These are phyloP conservation scores for Middelhovenomyces tepae DNA, from an alignment of 805 yeast species.

Conservation along the genomic window DNA sequence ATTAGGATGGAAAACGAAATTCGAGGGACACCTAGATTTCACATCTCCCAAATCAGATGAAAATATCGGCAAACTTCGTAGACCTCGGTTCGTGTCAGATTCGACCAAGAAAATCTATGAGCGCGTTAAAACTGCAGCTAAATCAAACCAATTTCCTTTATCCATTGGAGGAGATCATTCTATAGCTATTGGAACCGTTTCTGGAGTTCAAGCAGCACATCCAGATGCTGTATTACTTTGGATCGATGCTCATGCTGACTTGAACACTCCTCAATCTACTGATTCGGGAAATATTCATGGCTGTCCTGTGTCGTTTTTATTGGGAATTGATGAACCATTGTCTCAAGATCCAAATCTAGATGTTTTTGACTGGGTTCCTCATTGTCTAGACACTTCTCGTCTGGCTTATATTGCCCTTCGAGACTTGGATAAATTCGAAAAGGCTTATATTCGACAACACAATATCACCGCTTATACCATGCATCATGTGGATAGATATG, in stretches of 20 bases:
- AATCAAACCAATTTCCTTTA: conserved; percentile 50
- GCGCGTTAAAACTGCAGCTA: conserved; percentile 45
- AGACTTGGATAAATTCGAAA: conserved; percentile 86
- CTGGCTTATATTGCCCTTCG: conserved; percentile 91
- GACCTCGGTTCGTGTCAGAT: conserved; percentile 68
- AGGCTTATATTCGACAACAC: conserved; percentile 56
- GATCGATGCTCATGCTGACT: conserved; percentile 98
- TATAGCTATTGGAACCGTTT: conserved; percentile 85
- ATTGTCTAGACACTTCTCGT: conserved; percentile 52
- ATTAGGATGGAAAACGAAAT: conserved; percentile 65
- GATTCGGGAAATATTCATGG: conserved; percentile 92
- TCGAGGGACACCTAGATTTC: conserved; percentile 25
- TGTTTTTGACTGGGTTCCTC: conserved; percentile 74
- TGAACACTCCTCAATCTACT: conserved; percentile 79
- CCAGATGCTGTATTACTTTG: conserved; percentile 88
- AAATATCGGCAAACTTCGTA: conserved; percentile 49
- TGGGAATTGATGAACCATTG: conserved; percentile 48
- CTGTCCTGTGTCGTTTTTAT: conserved; percentile 84
- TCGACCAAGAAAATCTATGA: conserved; percentile 58
- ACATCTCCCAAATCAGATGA: conserved; percentile 39
- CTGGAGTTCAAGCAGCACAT: conserved; percentile 67
- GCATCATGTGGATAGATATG: conserved; percentile 94
- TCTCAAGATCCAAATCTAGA: conserved; percentile 45
- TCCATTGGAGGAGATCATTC: conserved; percentile 97
- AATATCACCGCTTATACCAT: conserved; percentile 81